Conservation (phyloP, 805 yeast species). For the Komagataella pastoris region DNA sequence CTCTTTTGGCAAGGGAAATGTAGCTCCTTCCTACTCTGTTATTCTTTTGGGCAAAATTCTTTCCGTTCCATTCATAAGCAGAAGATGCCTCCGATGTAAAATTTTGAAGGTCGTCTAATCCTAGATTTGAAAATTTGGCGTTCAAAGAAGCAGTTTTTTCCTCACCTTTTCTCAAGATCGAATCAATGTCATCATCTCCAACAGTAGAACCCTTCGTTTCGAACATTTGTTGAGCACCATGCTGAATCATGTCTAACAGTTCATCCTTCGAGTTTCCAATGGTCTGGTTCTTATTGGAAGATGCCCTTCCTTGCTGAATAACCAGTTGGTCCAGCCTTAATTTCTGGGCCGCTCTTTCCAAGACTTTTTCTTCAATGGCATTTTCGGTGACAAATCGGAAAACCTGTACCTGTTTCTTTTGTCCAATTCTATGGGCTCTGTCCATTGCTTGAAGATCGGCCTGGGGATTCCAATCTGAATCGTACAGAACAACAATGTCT, state of each 20-base stretch:
- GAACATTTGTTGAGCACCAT: slow-evolving; percentile 63
- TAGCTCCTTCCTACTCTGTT: slow-evolving; percentile 41
- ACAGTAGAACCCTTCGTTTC: slow-evolving; percentile 13
- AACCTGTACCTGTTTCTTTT: slow-evolving; percentile 85
- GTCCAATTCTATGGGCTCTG: slow-evolving; percentile 82
- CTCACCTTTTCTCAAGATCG: slow-evolving; percentile 46
- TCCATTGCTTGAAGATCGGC: slow-evolving; percentile 88
- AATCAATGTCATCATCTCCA: slow-evolving; percentile 46
- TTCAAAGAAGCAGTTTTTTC: slow-evolving; percentile 48
- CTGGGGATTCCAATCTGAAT: slow-evolving; percentile 84
- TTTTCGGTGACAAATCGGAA: slow-evolving; percentile 88
- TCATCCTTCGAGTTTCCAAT: slow-evolving; percentile 48
- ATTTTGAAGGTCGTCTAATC: slow-evolving; percentile 67
- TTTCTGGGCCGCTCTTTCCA: slow-evolving; percentile 93
- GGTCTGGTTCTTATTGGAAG: slow-evolving; percentile 20
- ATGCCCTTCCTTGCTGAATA: slow-evolving; percentile 70
- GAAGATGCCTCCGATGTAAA: slow-evolving; percentile 48
- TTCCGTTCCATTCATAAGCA: slow-evolving; percentile 84
- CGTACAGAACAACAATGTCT: slow-evolving; percentile 61
- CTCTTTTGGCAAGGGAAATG: slow-evolving; percentile 81
- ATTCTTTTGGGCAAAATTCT: slow-evolving; percentile 59
- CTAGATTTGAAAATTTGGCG: slow-evolving; percentile 50
- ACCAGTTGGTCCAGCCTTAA: slow-evolving; percentile 86
- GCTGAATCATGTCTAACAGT: slow-evolving; percentile 69
- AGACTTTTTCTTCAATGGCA: slow-evolving; percentile 92